Conservation (phyloP, 2,329 filamentous ascomycete genomes). For the Coniochaeta ligniaria region DNA sequence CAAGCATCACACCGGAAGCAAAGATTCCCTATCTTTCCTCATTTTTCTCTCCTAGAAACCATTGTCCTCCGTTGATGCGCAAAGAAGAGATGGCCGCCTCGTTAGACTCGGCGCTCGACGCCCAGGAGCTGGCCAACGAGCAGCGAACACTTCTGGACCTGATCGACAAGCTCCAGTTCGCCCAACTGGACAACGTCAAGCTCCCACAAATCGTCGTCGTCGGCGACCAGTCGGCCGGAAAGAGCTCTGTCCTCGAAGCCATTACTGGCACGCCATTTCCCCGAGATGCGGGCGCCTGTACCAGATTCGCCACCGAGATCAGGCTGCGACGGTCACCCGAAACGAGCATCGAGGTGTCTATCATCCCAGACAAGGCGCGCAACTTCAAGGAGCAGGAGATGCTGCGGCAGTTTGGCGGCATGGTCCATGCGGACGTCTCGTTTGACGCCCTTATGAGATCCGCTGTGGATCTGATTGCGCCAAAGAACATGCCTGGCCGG, state of each 20-base stretch:
- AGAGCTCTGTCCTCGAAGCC: constrained; percentile 58
- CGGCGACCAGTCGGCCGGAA: constrained; percentile 57
- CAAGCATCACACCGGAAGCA: neutral
- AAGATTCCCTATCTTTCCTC: neutral
- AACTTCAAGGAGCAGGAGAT: constrained; percentile 37
- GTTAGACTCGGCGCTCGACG: constrained; percentile 40
- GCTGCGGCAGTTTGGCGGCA: constrained; percentile 40
- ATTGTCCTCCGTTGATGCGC: neutral
- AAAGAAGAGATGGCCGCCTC: constrained; percentile 21
- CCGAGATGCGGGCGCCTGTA: constrained; percentile 52
- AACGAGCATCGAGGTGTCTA: constrained; percentile 38
- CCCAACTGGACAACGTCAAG: constrained; percentile 24
- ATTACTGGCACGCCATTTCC: constrained; percentile 56
- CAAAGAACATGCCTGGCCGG: constrained; percentile 39
- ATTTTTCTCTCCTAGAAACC: neutral
- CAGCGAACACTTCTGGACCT: constrained; percentile 51
- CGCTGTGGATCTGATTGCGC: constrained; percentile 43
- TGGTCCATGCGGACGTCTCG: constrained; percentile 33
- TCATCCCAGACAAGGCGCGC: constrained; percentile 45
- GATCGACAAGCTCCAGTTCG: constrained; percentile 32
- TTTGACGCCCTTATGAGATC: constrained; percentile 45
- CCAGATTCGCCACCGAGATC: constrained; percentile 54
- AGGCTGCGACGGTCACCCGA: constrained; percentile 41
- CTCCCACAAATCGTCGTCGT: constrained; percentile 52
- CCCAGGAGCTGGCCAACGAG: constrained; percentile 43